Evolutionary conservation across 768 basidiomycete species (phyloP).

Genomic region (Tricholoma sp.): DNA sequence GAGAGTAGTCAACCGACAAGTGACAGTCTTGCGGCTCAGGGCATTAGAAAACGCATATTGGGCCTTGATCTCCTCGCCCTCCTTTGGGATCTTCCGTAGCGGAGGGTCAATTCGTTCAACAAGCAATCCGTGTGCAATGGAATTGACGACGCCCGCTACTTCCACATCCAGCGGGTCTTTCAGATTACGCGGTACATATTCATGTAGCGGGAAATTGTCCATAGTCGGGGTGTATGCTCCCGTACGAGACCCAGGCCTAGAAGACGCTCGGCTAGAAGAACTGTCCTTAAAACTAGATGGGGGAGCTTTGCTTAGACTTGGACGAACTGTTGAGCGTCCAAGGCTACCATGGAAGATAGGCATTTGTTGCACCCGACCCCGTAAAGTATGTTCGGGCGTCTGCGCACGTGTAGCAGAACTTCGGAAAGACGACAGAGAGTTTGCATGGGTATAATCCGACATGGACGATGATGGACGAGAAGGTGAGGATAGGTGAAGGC

Average conservation of each 20-base stretch:
- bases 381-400: conserved; percentile 62
- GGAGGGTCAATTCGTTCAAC: conserved; percentile 81
- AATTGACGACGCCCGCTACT: conserved; percentile 70
- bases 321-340: conserved; percentile 35
- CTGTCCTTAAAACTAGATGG: conserved; percentile 76
- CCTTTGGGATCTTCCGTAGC: conserved; percentile 55
- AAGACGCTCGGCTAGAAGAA: conserved; percentile 48
- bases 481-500: conserved; percentile 60
- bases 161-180: conserved; percentile 82
- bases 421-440: conserved; percentile 38
- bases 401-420: conserved; percentile 46
- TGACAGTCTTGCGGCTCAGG: conserved; percentile 68
- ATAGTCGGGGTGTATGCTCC: conserved; percentile 59
- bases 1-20: conserved; percentile 75
- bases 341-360: conserved; percentile 45
- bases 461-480: conserved; percentile 69
- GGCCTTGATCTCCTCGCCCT: conserved; percentile 76
- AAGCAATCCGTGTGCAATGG: conserved; percentile 68
- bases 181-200: conserved; percentile 60
- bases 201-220: conserved; percentile 48
- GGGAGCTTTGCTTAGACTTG: conserved; percentile 43
- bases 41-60: conserved; percentile 79
- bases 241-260: conserved; percentile 60
- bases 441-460: conserved; percentile 55
- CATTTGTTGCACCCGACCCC: conserved; percentile 55